phyloP scores from a whole-genome alignment of 352 stramenopile genomes.

The Elongisporangium senticosum region DNA sequence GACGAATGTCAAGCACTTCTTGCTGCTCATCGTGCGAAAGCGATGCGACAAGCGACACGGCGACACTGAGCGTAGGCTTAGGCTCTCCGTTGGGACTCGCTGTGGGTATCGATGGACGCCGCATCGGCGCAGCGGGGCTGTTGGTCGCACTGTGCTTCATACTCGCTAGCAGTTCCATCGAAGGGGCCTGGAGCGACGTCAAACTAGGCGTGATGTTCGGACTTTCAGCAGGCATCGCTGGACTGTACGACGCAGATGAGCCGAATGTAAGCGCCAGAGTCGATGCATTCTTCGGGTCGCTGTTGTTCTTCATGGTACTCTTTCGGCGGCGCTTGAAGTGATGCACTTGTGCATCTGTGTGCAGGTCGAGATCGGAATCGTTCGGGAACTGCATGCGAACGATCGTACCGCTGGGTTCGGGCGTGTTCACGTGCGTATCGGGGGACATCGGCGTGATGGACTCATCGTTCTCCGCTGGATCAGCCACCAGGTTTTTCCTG shows the following conservation, averaged over 20 bases:
- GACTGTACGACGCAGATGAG: neutral
- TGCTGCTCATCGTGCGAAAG: conserved; percentile 69
- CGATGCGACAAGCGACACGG: conserved; percentile 63
- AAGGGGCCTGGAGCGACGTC: neutral
- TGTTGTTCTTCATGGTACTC: conserved; percentile 15
- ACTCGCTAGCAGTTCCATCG: neutral
- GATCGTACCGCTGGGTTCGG: conserved; percentile 32
- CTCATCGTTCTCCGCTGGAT: conserved; percentile 49
- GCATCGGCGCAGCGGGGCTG: neutral
- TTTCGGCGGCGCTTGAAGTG: conserved; percentile 55
- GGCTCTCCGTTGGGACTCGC: conserved; percentile 15
- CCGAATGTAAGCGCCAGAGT: conserved; percentile 28
- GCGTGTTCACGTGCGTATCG: conserved; percentile 67
- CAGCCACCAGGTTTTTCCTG: conserved; percentile 33
- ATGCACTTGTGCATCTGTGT: conserved; percentile 37
- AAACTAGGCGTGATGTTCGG: neutral
- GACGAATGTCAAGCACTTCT: conserved; percentile 51
- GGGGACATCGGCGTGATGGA: conserved; percentile 52
- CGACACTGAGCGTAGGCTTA: conserved; percentile 51
- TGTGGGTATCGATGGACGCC: neutral
- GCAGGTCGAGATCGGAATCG: conserved; percentile 28
- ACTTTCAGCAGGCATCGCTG: neutral
- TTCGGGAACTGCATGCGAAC: conserved; percentile 58
- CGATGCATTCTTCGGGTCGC: conserved; percentile 3
- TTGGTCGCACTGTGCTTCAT: conserved; percentile 4